Percentiles rank a stretch among this genome's conserved stretches.
These are phyloP conservation scores for Tilletia walkeri DNA, from an alignment of 1,284 basidiomycete genomes.

Conservation along the genomic window DNA sequence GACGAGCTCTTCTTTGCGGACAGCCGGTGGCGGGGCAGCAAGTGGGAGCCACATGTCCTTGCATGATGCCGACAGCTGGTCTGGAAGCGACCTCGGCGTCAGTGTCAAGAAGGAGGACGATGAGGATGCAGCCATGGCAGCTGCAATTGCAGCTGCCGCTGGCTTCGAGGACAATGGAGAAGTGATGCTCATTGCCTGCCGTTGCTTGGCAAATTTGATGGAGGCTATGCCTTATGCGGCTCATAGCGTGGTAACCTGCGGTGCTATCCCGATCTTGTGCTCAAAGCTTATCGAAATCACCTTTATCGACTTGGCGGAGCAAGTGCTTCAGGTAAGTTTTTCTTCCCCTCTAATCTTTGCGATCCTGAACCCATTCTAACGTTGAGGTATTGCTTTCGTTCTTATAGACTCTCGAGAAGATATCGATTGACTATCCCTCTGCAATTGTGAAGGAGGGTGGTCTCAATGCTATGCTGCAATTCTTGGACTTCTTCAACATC, in stretches of 20 bases:
- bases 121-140: constrained; percentile 36
- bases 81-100: constrained; percentile 17
- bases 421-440: constrained; percentile 45
- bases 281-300: constrained; percentile 53
- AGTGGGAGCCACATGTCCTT: neutral
- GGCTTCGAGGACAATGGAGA: constrained; percentile 45
- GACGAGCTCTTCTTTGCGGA: neutral
- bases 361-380: neutral
- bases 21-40: neutral
- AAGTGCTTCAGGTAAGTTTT: constrained; percentile 45
- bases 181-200: constrained; percentile 51
- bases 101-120: constrained; percentile 31
- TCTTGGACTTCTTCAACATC: constrained; percentile 55
- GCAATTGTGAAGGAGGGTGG: constrained; percentile 53
- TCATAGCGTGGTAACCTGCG: constrained; percentile 43
- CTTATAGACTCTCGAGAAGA: constrained; percentile 48
- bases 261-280: constrained; percentile 49
- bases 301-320: constrained; percentile 55
- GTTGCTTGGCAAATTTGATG: constrained; percentile 55
- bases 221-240: constrained; percentile 54
- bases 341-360: neutral
- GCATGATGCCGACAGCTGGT: constrained; percentile 26
- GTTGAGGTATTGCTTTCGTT: neutral
- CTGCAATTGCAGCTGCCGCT: constrained; percentile 33
- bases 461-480: constrained; percentile 51